Evolutionary conservation across 148 eudicot genomes (phyloP).

Genomic region (Polygonum maritimum): DNA sequence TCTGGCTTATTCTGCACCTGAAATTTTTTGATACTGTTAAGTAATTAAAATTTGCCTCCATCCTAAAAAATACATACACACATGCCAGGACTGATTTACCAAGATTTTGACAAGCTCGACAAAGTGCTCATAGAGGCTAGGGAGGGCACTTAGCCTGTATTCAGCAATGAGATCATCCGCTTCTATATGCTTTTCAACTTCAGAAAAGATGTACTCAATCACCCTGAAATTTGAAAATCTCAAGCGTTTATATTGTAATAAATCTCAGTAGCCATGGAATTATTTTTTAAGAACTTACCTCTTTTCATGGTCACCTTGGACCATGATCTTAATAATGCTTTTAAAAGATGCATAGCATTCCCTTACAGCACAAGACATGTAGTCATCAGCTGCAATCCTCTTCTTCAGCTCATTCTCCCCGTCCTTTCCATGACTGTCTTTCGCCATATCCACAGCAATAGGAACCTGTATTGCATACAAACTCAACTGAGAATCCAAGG

Average conservation of each 20-base stretch:
- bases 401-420: constrained; percentile 45
- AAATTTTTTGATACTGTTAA: not conserved
- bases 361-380: constrained; percentile 77
- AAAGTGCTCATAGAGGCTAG: constrained; percentile 68
- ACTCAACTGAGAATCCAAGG: not conserved
- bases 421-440: constrained; percentile 73
- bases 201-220: constrained; percentile 36
- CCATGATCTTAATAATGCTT: constrained; percentile 60
- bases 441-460: constrained; percentile 93
- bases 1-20: constrained; percentile 58
- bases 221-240: constrained; percentile 1
- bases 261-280: not conserved
- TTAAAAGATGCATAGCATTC: constrained; percentile 88
- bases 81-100: constrained; percentile 29
- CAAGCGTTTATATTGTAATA: not conserved
- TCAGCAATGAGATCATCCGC: constrained; percentile 35
- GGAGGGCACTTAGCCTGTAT: constrained; percentile 83
- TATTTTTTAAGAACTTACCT: constrained; percentile 32
- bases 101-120: constrained; percentile 72
- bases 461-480: constrained; percentile 48
- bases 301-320: constrained; percentile 55
- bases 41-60: not conserved
- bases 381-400: constrained; percentile 55
- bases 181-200: constrained; percentile 57
- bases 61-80: not conserved